Evolutionary conservation across 768 basidiomycete genomes (phyloP), one percentile per base, ranked within the genome.

Genomic region (Tubosaeta sp.): DNA sequence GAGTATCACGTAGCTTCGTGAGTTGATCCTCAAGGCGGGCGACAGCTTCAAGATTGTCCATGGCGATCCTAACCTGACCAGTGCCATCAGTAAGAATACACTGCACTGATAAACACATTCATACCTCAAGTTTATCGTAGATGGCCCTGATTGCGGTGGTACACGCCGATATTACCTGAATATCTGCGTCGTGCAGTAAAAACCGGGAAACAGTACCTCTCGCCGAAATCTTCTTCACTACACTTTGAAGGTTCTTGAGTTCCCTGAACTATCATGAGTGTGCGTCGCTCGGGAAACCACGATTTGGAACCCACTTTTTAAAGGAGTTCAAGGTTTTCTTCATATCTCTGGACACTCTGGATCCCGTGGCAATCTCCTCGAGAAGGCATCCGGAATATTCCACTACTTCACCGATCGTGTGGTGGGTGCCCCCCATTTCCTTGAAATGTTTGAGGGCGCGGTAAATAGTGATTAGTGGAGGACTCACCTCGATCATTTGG

Each of bases 301-400:
- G 8, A 29, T 29, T 22, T 22, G 22, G 22, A 22, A 29, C 29
- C 29, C 44, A 59, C 60, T 1, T 39, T 31, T 38, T 51, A 22
- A 61, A 59, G 12, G 46, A 31, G 1, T 0, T n/a, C 47, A 62
- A 3, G 2, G 46, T 6, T 44, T 11, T 50, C 8, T 26, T 59
- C 51, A 48, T 59, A 41, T 46, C 44, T 14, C 0, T 44, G 16
- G 57, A 37, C 1, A 59, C 2, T 13, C 38, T 26, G 5, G 39
- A 38, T 13, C 12, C 9, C 37, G 25, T 29, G 13, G 44, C 35
- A 9, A 59, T 62, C 17, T 50, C 56, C 0, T 62, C 39, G 8
- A 61, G 52, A 12, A 61, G 13, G 48, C 50, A 55, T 10, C 52
- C 60, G 25, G 60, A 54, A 16, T 32, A 22, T 33, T 62, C 56